Evolutionary conservation across 164 flowering plant genomes (phyloP).

Genomic region (Liquidambar formosana): DNA sequence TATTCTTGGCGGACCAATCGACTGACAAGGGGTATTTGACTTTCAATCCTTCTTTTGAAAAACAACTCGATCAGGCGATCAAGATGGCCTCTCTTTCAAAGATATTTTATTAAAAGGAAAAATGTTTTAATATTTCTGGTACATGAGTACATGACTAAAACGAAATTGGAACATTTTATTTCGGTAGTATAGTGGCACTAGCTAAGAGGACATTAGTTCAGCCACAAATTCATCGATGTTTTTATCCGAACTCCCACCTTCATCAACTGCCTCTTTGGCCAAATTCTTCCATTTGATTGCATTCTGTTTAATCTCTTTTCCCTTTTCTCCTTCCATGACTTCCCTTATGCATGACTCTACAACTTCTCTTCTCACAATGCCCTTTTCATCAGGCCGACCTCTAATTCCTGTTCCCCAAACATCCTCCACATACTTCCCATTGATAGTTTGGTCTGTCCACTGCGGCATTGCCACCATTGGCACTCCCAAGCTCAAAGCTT

Average conservation of each 20-base stretch:
- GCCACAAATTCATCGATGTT: slow-evolving; percentile 27
- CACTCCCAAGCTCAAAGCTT: slow-evolving; percentile 32
- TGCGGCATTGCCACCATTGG: slow-evolving; percentile 34
- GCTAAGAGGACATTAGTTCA: too few species aligned
- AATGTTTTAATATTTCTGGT: too few species aligned
- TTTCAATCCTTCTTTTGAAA: too few species aligned
- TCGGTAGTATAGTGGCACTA: too few species aligned
- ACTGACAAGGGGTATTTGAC: too few species aligned
- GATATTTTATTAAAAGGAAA: not conserved
- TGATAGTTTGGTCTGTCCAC: slow-evolving; percentile 26
- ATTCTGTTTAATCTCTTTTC: slow-evolving; percentile 19
- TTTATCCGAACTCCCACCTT: slow-evolving; percentile 33
- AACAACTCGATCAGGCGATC: too few species aligned
- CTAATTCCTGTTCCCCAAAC: slow-evolving; percentile 29
- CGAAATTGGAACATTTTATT: too few species aligned
- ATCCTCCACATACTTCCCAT: slow-evolving; percentile 30
- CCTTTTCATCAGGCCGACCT: slow-evolving; percentile 11
- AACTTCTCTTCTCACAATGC: slow-evolving; percentile 14
- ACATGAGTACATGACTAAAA: too few species aligned
- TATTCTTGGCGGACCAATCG: too few species aligned
- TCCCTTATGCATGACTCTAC: slow-evolving; percentile 14
- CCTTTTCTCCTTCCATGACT: slow-evolving; percentile 27
- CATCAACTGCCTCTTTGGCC: slow-evolving; percentile 22
- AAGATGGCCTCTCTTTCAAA: too few species aligned
- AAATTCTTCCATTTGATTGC: slow-evolving; percentile 21